Evolutionary conservation across 208 protist genomes (phyloP), one percentile per base, ranked within the genome.

Genomic region (Angomonas desouzai): DNA sequence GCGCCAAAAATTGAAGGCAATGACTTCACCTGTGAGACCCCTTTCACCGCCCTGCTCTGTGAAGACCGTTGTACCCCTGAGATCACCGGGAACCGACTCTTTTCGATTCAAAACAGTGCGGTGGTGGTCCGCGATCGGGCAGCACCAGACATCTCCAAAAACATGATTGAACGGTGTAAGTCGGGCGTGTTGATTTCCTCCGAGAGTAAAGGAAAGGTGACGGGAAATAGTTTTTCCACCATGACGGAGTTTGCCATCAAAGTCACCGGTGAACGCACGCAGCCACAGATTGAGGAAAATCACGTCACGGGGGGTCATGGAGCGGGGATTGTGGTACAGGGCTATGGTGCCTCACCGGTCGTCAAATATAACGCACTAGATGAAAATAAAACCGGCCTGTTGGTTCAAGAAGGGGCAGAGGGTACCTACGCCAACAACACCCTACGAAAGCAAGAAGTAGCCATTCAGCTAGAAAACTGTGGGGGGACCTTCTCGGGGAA

Each of bases 81-180:
- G n/a, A 56, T 79, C 32, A 53, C 30, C 2, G 25, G 61, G 9
- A 79, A 79, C 49, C 55, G 51, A n/a, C 45, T 78, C 36, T 36
- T 25, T 27, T 47, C 3, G 47, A 62, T 78, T 16, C 67, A 72
- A n/a, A 59, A 33, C 47, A 48, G 51, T 38, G 74, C 74, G 18
- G 43, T 79, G 16, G 48, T 72, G 27, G 68, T 79, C 13, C 48
- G 68, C 13, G 29, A 25, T n/a, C 32, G 9, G 7, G 74, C 74
- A 1, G 48, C 3, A 34, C 74, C 74, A 28, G 20, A 51, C 18
- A 28, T 79, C 7, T 47, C 55, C 32, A 48, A 43, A 29, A 79
- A 79, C 64, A 51, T 2, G 18, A 56, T 79, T 38, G 69, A 70
- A 2, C 22, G 48, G 23, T 74, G 74, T 64, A 48, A 45, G 13